Evolutionary conservation across 352 stramenopile genomes (phyloP).

Genomic region (Aphanomyces stellatus): DNA sequence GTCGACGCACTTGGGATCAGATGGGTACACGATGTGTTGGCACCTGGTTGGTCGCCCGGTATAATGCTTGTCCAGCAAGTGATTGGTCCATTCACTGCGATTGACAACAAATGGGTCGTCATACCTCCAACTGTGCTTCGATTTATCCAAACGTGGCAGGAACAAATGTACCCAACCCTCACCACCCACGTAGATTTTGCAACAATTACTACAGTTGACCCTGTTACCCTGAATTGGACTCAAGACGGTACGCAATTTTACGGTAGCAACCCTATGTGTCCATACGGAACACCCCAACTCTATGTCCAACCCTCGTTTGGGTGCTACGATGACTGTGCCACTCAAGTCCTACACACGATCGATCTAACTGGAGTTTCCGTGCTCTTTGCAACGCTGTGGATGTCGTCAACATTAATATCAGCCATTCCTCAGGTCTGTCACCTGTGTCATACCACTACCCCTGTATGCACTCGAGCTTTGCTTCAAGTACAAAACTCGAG

Average conservation of each 20-base stretch:
- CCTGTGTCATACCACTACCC: neutral
- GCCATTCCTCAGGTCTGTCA: neutral
- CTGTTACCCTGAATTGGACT: neutral
- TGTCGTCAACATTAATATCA: neutral
- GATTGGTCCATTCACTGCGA: neutral
- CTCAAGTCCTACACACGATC: neutral
- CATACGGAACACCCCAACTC: neutral
- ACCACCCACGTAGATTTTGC: neutral
- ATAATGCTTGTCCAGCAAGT: neutral
- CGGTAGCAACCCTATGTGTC: slow-evolving; percentile 14
- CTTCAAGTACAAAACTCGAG: neutral
- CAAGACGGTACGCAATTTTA: neutral
- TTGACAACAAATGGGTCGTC: slow-evolving; percentile 11
- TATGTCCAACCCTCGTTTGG: slow-evolving; percentile 15
- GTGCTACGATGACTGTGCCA: slow-evolving; percentile 12
- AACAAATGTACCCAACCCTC: neutral
- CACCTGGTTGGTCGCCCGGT: neutral
- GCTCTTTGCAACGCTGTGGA: neutral
- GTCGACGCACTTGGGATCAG: neutral
- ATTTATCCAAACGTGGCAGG: neutral
- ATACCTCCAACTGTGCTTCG: neutral
- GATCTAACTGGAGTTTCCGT: neutral
- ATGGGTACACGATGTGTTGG: neutral
- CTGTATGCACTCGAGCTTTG: neutral
- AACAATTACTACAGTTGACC: no score